These are phyloP conservation scores for Borealophlyctis nickersoniae DNA, from an alignment of 192 early-diverging fungal genomes.

Conservation along the genomic window DNA sequence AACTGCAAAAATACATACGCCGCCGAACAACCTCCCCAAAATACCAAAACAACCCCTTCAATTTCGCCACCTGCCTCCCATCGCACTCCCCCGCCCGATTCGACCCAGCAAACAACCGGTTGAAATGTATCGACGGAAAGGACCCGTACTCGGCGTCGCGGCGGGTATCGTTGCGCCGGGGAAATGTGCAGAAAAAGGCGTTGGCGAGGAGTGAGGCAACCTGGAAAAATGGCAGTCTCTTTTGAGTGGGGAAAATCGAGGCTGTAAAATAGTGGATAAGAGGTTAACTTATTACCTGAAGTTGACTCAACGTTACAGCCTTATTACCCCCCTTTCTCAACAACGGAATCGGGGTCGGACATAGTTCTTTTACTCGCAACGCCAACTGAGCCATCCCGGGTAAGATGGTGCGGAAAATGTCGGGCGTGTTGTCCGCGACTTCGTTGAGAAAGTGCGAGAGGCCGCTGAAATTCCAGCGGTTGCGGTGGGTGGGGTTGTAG, in stretches of 20 bases:
- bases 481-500: conserved; percentile 16
- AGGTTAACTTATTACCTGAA: conserved; percentile 22
- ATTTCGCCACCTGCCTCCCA: conserved; percentile 21
- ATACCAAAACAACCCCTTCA: conserved; percentile 37
- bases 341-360: conserved; percentile 35
- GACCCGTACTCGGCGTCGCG: conserved; percentile 18
- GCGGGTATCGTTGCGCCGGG: conserved; percentile 25
- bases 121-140: conserved; percentile 38
- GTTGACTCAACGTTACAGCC: conserved; percentile 43
- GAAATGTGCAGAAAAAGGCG: conserved; percentile 49
- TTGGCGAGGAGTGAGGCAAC: conserved; percentile 39
- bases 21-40: conserved; percentile 21
- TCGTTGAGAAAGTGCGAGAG: conserved; percentile 16
- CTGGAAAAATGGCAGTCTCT: conserved; percentile 9
- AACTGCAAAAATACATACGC: conserved; percentile 12
- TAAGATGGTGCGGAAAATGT: conserved; percentile 12
- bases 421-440: neutral
- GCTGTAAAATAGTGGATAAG: conserved; percentile 1
- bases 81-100: conserved; percentile 9
- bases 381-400: conserved; percentile 36
- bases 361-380: conserved; percentile 27
- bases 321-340: conserved; percentile 21
- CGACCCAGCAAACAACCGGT: conserved; percentile 28
- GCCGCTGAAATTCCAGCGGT: conserved; percentile 25
- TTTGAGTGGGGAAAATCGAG: no score